Evolutionary conservation across 768 basidiomycete genomes (phyloP).

Genomic region (Chalciporus pseudorubinellus): DNA sequence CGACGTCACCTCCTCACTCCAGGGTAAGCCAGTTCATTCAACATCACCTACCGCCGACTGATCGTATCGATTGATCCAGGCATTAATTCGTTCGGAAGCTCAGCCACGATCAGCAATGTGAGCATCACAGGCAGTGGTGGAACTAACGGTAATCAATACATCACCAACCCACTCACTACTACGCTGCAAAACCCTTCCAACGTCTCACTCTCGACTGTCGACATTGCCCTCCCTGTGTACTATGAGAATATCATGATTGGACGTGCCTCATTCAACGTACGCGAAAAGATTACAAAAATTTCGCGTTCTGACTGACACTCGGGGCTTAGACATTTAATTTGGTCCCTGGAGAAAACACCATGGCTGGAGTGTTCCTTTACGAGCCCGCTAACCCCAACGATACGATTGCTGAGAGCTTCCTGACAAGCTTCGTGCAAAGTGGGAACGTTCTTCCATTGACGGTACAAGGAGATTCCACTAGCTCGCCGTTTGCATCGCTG

Average conservation of each 20-base stretch:
- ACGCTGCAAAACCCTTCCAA: slow-evolving; percentile 66
- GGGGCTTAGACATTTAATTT: slow-evolving; percentile 49
- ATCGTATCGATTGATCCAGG: slow-evolving; percentile 32
- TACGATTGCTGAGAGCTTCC: slow-evolving; percentile 59
- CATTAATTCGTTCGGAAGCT: slow-evolving; percentile 57
- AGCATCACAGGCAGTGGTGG: slow-evolving; percentile 65
- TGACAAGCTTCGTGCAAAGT: slow-evolving; percentile 58
- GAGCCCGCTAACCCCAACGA: slow-evolving; percentile 62
- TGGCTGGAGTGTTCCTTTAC: slow-evolving; percentile 65
- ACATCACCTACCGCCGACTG: not conserved
- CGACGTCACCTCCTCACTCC: slow-evolving; percentile 53
- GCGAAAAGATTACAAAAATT: slow-evolving; percentile 12
- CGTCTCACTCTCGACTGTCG: slow-evolving; percentile 56
- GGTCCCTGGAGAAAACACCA: slow-evolving; percentile 52
- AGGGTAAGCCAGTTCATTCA: slow-evolving; percentile 36
- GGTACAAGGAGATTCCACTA: slow-evolving; percentile 56
- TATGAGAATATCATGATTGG: slow-evolving; percentile 58
- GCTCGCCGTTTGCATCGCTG: slow-evolving; percentile 63
- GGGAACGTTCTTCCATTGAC: slow-evolving; percentile 45
- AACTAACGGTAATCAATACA: slow-evolving; percentile 54
- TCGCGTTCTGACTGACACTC: not conserved
- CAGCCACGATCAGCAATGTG: slow-evolving; percentile 52
- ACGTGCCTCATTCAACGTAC: slow-evolving; percentile 55
- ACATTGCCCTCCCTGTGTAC: slow-evolving; percentile 55
- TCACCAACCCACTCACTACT: slow-evolving; percentile 56